Evolutionary conservation across 2,329 filamentous ascomycete species (phyloP), one percentile per base, ranked within the genome.

Genomic region (Verticillium nubilum): DNA sequence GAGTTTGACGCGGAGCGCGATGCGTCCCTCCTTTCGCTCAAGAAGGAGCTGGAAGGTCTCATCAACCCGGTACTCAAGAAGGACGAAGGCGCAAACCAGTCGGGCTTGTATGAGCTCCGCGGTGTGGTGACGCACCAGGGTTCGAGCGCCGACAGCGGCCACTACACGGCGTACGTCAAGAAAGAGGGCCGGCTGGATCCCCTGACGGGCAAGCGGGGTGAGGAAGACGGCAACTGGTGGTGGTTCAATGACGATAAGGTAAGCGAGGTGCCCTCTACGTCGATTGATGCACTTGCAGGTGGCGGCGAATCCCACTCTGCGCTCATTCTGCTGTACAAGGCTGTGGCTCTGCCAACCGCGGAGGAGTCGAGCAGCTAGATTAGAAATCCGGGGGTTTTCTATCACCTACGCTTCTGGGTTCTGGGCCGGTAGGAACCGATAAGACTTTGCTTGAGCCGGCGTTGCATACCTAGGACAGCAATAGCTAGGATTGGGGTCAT

Each of bases 241-340:
- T 99, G 95, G 94, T 99, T 99, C 83, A 98, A 99, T 74, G 95
- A 99, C 69, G 94, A 99, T 72, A 96, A 92, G 78, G 95, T 99
- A 33, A 87, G 89, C 15, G 95, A 99, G 78, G 95, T 99, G 28
- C 86, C 91, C 17, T 80, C 86, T 27, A 94, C 98, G 68, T 95
- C 96, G 80, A 96, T 99, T 65, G 90, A 94, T 71, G 89, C 88
- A 3, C 82, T 99, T 57, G 85, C 92, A 56, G 96, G 95, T 61
- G 95, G 96, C 69, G 94, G 92, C 65, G 91, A 95, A 75, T 89
- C 87, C 58, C 91, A 95, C 74, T 92, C 90, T 56, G 91, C 91
- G 28, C 81, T 95, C 54, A 92, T 95, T 63, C 77, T 93, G 50
- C 81, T 95, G 27, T 95, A 95, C 76, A 84, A 84, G 65, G 89